These are phyloP conservation scores for Neurospora sublineolata DNA, from an alignment of 495 filamentous ascomycete species.

Conservation along the genomic window DNA sequence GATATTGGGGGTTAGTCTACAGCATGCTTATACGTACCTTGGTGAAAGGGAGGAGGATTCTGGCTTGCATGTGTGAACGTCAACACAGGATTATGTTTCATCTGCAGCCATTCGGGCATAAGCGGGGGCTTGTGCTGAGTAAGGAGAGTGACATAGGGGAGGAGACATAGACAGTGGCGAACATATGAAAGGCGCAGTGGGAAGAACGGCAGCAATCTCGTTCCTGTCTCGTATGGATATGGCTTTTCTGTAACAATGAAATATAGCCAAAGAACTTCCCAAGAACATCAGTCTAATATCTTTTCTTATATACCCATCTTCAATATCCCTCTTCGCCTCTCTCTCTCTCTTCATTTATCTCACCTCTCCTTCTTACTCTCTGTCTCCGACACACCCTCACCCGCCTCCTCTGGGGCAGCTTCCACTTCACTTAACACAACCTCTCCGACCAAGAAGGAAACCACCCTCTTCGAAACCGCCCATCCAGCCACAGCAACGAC, in stretches of 20 bases:
- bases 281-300: background rate
- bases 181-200: background rate
- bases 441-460: conserved; percentile 9
- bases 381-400: background rate
- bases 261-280: background rate
- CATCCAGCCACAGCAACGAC: conserved; percentile 37
- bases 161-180: background rate
- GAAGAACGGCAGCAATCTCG: background rate
- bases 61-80: background rate
- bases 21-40: background rate
- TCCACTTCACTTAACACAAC: conserved; percentile 9
- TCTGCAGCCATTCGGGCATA: background rate
- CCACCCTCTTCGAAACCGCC: conserved; percentile 18
- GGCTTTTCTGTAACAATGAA: background rate
- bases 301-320: background rate
- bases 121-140: background rate
- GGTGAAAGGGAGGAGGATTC: background rate
- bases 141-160: background rate
- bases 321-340: background rate
- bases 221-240: background rate
- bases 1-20: background rate
- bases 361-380: conserved; percentile 23
- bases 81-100: background rate
- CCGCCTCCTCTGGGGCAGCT: conserved; percentile 3
- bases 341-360: background rate